Evolutionary conservation across 2,329 filamentous ascomycete genomes (phyloP), one percentile per base, ranked within the genome.

Genomic region (Thielaviopsis cerberus): DNA sequence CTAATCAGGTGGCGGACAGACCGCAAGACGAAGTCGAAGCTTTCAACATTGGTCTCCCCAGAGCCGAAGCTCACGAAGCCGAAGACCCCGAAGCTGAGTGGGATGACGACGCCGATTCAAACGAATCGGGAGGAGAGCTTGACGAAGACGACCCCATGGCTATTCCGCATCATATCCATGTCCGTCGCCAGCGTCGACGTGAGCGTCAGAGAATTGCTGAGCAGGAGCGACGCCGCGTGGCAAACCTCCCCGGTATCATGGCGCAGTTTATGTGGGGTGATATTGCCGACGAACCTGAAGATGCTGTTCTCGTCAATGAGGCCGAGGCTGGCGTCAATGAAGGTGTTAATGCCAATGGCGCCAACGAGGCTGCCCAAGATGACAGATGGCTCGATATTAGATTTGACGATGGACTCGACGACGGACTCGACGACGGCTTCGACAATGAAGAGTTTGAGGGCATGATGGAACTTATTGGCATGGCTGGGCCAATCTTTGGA

Each of bases 381-480:
- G 41, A 48, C 41, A 22, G 41, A 48, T 48, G 41, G 41, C 41
- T 48, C n/a, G 41, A 48, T 22, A 48, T 48, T n/a, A 20, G 57
- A 23, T 53, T 53, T 13, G 57, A 55, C 30, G 57, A 54, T 24
- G 52, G 27, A 23, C 24, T 63, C 68, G 45, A 63, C 50, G 86
- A 54, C 24, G 52, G 27, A 23, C 24, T 63, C 68, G 45, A 63
- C 50, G 86, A 90, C 51, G 52, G 48, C 8, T 59, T 59, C 24
- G 86, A 96, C 63, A 86, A 86, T 10, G 92, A 98, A 70, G 92
- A 98, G 66, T 81, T 98, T 17, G 92, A 98, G 67, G 92, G 92
- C 0, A 87, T 98, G 56, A 82, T 98, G 74, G 92, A 98, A 68
- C 79, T 98, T 17, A 85, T 98, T 60, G 92, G 92, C 41, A 94